Evolutionary conservation across 2,329 filamentous ascomycete genomes (phyloP), one percentile per base, ranked within the genome.

Genomic region (Pyrenochaeta sp.): DNA sequence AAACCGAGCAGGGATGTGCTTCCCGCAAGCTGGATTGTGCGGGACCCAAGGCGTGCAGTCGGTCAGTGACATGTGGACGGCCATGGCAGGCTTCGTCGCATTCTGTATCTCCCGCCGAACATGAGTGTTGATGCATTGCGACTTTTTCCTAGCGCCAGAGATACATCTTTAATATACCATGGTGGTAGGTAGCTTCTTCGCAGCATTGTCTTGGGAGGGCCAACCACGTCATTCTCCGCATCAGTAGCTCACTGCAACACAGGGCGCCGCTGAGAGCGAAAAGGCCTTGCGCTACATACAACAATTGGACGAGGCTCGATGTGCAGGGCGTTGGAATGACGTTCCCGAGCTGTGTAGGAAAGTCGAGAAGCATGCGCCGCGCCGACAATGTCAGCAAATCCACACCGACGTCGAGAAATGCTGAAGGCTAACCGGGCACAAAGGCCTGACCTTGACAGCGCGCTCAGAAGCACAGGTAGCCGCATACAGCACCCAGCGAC

Each of bases 331-430:
- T 75, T 99, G 95, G 95, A 83, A 87, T 63, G 87, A 90, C 27
- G 85, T 98, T 27, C 91, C 91, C 21, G 94, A 98, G 79, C 84
- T 96, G 60, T 88, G 95, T 68, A 87, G 94, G 74, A 99, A 99
- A 78, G 85, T 98, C 69, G 90, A 90, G 71, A 98, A 99, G 77
- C 94, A 99, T 83, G 91, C 92, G 66, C 89, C 92, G 35, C 86
- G 90, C 56, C 86, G 91, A 75, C 85, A 86, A 77, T 97, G 94
- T 97, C 88, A 67, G 86, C n/a, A 73, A 57, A 49, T 47, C 50
- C 49, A 60, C n/a, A 17, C 15, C 11, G 18, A 14, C 7, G 20
- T 37, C 11, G 10, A 5, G 33, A n/a, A n/a, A 31, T 15, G 40
- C 51, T 56, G 35, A 56, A 44, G 49, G 56, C 57, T 63, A 60